phyloP scores from a whole-genome alignment of 495 filamentous ascomycete genomes.

The Lentithecium fluviatile region DNA sequence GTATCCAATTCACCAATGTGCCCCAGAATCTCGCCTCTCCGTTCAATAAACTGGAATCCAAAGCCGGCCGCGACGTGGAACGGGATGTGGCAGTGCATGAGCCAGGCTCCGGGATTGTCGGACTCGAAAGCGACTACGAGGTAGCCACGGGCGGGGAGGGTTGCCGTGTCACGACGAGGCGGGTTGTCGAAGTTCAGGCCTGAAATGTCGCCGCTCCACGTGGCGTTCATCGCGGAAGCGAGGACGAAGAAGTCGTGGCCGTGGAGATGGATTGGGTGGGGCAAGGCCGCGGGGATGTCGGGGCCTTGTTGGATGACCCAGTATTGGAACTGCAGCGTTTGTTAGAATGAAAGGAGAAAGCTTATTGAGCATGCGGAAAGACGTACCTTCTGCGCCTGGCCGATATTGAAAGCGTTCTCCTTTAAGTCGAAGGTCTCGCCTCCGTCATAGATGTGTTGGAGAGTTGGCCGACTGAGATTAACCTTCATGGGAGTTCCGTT shows the following conservation, averaged over 20 bases:
- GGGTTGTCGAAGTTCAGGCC: conserved; percentile 36
- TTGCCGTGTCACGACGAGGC: conserved; percentile 41
- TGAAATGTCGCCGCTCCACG: conserved; percentile 30
- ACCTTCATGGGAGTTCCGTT: conserved; percentile 36
- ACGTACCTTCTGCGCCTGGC: conserved; percentile 27
- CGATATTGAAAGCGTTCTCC: conserved; percentile 35
- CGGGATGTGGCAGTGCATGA: conserved; percentile 43
- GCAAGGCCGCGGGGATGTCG: conserved; percentile 26
- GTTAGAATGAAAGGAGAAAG: not conserved
- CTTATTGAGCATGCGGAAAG: not conserved
- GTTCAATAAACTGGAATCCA: conserved; percentile 42
- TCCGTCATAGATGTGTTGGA: conserved; percentile 37
- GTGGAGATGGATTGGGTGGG: conserved; percentile 48
- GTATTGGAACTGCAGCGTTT: conserved; percentile 40
- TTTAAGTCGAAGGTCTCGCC: conserved; percentile 33
- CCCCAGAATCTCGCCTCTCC: conserved; percentile 23
- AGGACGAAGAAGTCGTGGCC: conserved; percentile 47
- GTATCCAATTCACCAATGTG: conserved; percentile 17
- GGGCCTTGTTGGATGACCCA: conserved; percentile 42
- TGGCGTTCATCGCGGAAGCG: conserved; percentile 30
- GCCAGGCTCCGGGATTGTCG: conserved; percentile 44
- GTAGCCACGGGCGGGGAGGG: conserved; percentile 40
- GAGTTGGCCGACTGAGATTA: conserved; percentile 36
- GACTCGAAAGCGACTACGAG: conserved; percentile 42
- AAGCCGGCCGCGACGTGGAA: conserved; percentile 43